These are phyloP conservation scores for Pichia nakasei DNA, from an alignment of 805 yeast genomes.

Conservation along the genomic window DNA sequence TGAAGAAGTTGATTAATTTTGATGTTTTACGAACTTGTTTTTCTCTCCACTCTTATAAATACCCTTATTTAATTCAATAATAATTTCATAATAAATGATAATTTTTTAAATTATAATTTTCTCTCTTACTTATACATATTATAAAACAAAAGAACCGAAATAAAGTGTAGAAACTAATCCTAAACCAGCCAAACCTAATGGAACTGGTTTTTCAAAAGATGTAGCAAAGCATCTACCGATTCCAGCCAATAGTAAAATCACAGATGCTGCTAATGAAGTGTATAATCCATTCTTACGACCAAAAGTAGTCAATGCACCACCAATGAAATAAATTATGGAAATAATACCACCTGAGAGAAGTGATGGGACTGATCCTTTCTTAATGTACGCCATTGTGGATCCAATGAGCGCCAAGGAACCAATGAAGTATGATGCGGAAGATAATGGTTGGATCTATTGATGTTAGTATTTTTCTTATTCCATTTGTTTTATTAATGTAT, in stretches of 20 bases:
- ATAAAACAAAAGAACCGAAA: slow-evolving; percentile 37
- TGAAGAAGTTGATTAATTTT: slow-evolving; percentile 61
- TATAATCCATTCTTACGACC: slow-evolving; percentile 78
- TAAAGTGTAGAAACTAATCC: slow-evolving; percentile 60
- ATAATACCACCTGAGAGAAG: slow-evolving; percentile 65
- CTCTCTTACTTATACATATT: neutral
- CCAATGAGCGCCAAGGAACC: slow-evolving; percentile 23
- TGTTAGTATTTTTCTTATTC: neutral
- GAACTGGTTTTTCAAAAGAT: slow-evolving; percentile 60
- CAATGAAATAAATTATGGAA: slow-evolving; percentile 50
- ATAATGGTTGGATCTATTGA: neutral
- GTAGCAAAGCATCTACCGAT: slow-evolving; percentile 51
- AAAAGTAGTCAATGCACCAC: slow-evolving; percentile 65
- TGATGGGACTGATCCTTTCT: slow-evolving; percentile 71
- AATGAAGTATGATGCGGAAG: slow-evolving; percentile 7
- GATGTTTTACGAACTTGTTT: neutral
- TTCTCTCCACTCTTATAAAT: neutral
- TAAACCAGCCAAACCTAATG: slow-evolving; percentile 50
- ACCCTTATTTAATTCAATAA: too few relatives aligned
- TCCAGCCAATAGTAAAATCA: slow-evolving; percentile 61
- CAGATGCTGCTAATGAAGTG: slow-evolving; percentile 65
- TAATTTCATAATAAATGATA: too few relatives aligned
- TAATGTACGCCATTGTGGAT: slow-evolving; percentile 28
- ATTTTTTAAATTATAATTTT: too few relatives aligned
- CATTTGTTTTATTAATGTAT: neutral